These are phyloP conservation scores for Rutidosis leptorrhynchoides DNA, from an alignment of 129 eudicot genomes.

Conservation along the genomic window DNA sequence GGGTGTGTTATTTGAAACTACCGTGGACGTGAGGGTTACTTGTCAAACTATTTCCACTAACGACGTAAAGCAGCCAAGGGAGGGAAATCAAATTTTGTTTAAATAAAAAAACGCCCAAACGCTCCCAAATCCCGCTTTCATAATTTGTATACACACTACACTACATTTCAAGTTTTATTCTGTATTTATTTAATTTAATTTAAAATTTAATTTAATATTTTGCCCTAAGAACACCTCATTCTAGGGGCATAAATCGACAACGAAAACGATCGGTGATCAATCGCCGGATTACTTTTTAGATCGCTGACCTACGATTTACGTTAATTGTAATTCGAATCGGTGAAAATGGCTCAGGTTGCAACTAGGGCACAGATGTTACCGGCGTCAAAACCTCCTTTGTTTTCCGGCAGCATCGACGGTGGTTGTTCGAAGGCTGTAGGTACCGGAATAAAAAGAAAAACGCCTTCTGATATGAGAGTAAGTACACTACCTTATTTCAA, in stretches of 20 bases:
- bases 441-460: conserved; percentile 59
- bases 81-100: conserved; percentile 47
- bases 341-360: conserved; percentile 73
- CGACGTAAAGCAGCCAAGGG: conserved; percentile 38
- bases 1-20: background rate
- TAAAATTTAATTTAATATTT: conserved; percentile 17
- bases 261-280: background rate
- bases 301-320: conserved; percentile 15
- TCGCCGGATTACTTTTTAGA: background rate
- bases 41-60: conserved; percentile 16
- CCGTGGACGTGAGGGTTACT: conserved; percentile 1
- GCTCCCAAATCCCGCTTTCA: conserved; percentile 25
- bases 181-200: too few species aligned
- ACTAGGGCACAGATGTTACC: conserved; percentile 45
- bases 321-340: conserved; percentile 13
- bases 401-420: conserved; percentile 31
- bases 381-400: conserved; percentile 40
- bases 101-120: conserved; percentile 30
- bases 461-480: conserved; percentile 95
- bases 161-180: background rate
- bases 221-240: conserved; percentile 41
- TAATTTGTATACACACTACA: too few species aligned
- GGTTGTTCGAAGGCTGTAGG: conserved; percentile 39
- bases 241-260: conserved; percentile 20
- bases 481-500: conserved; percentile 3